These are phyloP conservation scores for Trametes maxima DNA, from an alignment of 768 basidiomycete genomes.

Conservation along the genomic window DNA sequence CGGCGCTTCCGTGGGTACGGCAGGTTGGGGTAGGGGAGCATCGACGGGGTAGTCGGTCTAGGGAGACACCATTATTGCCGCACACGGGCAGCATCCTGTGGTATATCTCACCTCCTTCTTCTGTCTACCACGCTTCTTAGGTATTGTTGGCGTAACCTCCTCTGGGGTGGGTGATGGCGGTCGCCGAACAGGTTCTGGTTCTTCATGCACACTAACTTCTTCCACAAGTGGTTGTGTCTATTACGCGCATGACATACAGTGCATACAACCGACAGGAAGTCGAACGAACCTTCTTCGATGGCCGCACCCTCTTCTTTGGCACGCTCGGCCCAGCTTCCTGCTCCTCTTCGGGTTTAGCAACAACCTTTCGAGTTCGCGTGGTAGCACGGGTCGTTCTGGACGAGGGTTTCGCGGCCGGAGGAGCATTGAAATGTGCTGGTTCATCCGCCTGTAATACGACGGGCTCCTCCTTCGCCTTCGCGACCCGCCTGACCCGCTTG, in stretches of 20 bases:
- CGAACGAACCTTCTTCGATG: constrained; percentile 1
- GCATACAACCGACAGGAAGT: background rate
- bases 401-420: background rate
- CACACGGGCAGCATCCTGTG: background rate
- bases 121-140: constrained; percentile 1
- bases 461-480: constrained; percentile 4
- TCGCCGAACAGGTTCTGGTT: background rate
- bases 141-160: background rate
- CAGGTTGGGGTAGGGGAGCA: background rate
- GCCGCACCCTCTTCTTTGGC: constrained; percentile 4
- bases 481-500: constrained; percentile 1
- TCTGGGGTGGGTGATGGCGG: constrained; percentile 8
- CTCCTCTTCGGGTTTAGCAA: background rate
- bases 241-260: background rate
- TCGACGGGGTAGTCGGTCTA: background rate
- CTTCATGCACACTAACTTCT: background rate
- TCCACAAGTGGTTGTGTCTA: background rate
- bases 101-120: background rate
- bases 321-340: background rate
- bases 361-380: constrained; percentile 5
- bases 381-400: constrained; percentile 6
- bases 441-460: constrained; percentile 2
- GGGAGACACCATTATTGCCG: background rate
- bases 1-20: background rate
- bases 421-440: background rate